phyloP scores from a whole-genome alignment of 2,329 filamentous ascomycete species.

The Colletotrichum sp. region DNA sequence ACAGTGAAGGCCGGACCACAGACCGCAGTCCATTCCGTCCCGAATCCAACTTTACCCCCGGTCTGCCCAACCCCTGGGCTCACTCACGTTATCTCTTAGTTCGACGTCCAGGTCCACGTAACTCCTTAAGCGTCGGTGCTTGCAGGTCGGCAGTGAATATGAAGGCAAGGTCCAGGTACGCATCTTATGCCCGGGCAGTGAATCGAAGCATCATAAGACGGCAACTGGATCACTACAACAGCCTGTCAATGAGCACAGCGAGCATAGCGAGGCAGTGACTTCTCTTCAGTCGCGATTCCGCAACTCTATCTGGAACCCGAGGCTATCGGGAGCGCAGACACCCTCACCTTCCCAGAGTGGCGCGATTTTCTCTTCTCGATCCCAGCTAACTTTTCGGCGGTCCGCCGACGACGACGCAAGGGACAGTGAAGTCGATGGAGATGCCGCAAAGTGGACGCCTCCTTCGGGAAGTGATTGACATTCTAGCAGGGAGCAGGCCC shows the following conservation, averaged over 20 bases:
- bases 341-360: background rate
- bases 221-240: background rate
- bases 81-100: background rate
- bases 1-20: background rate
- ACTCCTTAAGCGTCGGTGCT: too few relatives aligned
- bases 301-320: background rate
- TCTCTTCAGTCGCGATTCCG: background rate
- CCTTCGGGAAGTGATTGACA: constrained; percentile 1
- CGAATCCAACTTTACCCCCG: background rate
- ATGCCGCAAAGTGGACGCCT: background rate
- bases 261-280: accelerated
- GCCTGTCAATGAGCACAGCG: background rate
- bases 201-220: background rate
- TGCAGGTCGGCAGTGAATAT: accelerated
- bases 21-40: background rate
- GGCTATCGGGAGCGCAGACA: background rate
- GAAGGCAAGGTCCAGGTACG: accelerated
- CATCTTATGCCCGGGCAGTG: background rate
- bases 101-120: background rate
- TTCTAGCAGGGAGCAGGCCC: background rate
- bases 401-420: background rate
- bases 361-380: background rate
- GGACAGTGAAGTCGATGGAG: background rate
- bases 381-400: background rate
- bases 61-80: background rate